A percentile compares a stretch with the other conserved stretches of the same genome.
Conservation (phyloP, 345 rosid species). For the Eucalyptus polybractea region DNA sequence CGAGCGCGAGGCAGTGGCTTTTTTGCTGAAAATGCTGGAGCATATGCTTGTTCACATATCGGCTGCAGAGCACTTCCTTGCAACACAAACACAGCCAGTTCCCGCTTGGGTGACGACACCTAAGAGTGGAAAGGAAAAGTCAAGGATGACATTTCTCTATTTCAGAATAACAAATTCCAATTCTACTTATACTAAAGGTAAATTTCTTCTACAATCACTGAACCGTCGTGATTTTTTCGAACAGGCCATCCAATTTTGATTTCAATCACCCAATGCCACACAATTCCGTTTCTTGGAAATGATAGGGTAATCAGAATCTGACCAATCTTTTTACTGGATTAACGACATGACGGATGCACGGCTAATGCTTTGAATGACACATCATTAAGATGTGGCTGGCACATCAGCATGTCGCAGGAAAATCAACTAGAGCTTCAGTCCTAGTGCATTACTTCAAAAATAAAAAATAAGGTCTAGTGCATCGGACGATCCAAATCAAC, state of each 20-base stretch:
- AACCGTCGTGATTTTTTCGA: too few species aligned
- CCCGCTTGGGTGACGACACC: too few species aligned
- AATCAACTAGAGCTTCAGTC: not conserved
- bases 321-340: not conserved
- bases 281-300: not conserved
- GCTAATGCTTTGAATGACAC: not conserved
- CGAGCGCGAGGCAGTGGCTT: slow-evolving; percentile 57
- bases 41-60: slow-evolving; percentile 64
- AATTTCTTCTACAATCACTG: too few species aligned
- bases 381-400: not conserved
- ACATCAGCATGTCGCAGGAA: not conserved
- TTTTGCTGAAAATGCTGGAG: slow-evolving; percentile 52
- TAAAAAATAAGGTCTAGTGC: not conserved
- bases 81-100: too few species aligned
- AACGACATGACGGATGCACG: not conserved
- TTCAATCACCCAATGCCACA: not conserved
- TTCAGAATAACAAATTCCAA: too few species aligned
- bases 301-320: not conserved
- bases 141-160: too few species aligned
- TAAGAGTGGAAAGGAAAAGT: too few species aligned
- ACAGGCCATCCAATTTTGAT: not conserved
- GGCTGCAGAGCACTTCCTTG: not conserved
- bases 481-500: not conserved
- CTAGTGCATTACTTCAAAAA: not conserved
- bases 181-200: too few species aligned